Conservation (phyloP, 2,329 filamentous ascomycete species). For the Penicillium sp. region DNA sequence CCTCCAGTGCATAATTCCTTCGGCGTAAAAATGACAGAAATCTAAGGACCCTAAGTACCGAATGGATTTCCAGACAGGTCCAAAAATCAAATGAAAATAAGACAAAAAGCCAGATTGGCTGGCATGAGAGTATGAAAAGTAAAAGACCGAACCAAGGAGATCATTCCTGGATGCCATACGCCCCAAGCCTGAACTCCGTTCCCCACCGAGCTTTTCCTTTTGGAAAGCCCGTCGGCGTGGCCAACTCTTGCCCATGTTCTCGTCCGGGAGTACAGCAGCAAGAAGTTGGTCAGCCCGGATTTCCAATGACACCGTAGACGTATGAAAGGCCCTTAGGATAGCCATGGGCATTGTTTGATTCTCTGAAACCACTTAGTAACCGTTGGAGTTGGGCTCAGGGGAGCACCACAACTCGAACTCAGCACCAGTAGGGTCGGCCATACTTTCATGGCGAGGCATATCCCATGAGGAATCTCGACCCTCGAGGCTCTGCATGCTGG, state of each 20-base stretch:
- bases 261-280: background rate
- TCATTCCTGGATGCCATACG: background rate
- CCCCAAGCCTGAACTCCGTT: conserved; percentile 4
- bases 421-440: background rate
- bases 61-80: background rate
- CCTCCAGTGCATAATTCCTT: conserved; percentile 7
- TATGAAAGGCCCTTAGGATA: background rate
- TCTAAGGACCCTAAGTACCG: conserved; percentile 11
- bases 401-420: conserved; percentile 15
- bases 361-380: conserved; percentile 4
- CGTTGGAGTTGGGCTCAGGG: background rate
- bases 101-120: background rate
- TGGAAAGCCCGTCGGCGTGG: conserved; percentile 13
- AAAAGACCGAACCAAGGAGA: conserved; percentile 1
- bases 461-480: conserved; percentile 15
- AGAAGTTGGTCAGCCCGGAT: conserved; percentile 8
- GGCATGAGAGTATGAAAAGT: background rate
- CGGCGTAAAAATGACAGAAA: conserved; percentile 7
- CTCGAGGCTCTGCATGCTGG: conserved; percentile 13
- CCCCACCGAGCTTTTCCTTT: conserved; percentile 3
- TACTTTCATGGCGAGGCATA: conserved; percentile 3
- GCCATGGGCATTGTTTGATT: background rate
- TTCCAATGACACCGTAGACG: background rate
- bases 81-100: background rate
- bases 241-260: conserved; percentile 3